phyloP scores from a whole-genome alignment of 805 yeast species.

The Dipodascus geniculatus region DNA sequence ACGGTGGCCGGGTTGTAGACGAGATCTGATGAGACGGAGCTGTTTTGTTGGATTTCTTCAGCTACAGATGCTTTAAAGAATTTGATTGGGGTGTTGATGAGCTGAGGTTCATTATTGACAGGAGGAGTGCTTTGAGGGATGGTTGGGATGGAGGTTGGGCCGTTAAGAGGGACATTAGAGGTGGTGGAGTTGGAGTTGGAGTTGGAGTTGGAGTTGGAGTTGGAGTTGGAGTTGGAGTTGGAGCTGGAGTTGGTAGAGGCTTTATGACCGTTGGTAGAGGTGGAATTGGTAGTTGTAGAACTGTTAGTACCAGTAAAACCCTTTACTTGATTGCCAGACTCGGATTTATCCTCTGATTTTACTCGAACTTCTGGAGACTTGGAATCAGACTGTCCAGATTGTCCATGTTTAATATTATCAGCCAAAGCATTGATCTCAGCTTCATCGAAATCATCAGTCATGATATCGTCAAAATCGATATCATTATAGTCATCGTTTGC shows the following conservation, averaged over 20 bases:
- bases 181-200: neutral
- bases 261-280: no score
- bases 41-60: constrained; percentile 16
- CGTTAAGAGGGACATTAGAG: neutral
- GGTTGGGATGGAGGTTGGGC: no score
- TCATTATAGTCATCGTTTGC: neutral
- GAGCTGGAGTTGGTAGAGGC: no score
- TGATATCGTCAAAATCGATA: constrained; percentile 3
- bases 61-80: constrained; percentile 22
- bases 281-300: no score
- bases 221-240: no score
- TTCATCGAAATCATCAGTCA: constrained; percentile 6
- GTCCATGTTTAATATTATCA: constrained; percentile 6
- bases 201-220: neutral
- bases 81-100: constrained; percentile 9
- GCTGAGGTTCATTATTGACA: neutral
- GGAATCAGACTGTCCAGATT: no score
- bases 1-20: constrained; percentile 16
- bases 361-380: constrained; percentile 6
- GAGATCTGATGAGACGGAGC: constrained; percentile 16
- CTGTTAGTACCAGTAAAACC: no score
- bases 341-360: constrained; percentile 2
- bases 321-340: neutral
- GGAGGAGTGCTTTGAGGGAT: neutral
- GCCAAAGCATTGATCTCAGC: constrained; percentile 3